phyloP scores from a whole-genome alignment of 768 basidiomycete species.

The Termitomyces sp. region DNA sequence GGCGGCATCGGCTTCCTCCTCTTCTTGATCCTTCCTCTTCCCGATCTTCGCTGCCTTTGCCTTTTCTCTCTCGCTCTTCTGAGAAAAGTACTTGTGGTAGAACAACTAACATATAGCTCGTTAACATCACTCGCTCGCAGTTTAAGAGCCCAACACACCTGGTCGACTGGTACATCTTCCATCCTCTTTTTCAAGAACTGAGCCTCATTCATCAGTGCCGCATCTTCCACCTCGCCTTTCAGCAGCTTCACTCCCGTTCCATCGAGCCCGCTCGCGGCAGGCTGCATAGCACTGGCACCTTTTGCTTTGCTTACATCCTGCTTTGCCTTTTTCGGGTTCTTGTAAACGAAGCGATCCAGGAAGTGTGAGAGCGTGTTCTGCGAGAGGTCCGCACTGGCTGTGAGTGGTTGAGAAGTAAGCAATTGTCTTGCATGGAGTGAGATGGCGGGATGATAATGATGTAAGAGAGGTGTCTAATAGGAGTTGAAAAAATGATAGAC shows the following conservation, averaged over 20 bases:
- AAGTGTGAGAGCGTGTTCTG: slow-evolving; percentile 94
- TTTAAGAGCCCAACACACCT: slow-evolving; percentile 46
- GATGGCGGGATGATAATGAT: slow-evolving; percentile 90
- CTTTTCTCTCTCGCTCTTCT: slow-evolving; percentile 59
- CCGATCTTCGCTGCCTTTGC: slow-evolving; percentile 41
- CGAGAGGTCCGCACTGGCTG: slow-evolving; percentile 83
- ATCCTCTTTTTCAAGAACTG: slow-evolving; percentile 68
- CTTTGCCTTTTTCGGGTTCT: slow-evolving; percentile 81
- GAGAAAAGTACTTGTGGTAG: slow-evolving; percentile 87
- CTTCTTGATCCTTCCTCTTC: slow-evolving; percentile 32
- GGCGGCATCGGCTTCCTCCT: slow-evolving; percentile 35
- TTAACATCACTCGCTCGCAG: neutral
- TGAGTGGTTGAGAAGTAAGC: slow-evolving; percentile 67
- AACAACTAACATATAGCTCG: slow-evolving; percentile 54
- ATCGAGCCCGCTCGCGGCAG: slow-evolving; percentile 68
- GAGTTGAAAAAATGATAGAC: neutral
- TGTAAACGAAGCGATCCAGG: slow-evolving; percentile 95
- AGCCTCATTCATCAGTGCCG: slow-evolving; percentile 66
- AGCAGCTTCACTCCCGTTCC: slow-evolving; percentile 68
- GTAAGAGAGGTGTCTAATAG: slow-evolving; percentile 69
- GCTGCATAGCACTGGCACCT: slow-evolving; percentile 95
- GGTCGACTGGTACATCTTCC: slow-evolving; percentile 82
- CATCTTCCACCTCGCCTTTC: slow-evolving; percentile 50
- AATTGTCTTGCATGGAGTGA: slow-evolving; percentile 85
- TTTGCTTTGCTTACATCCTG: slow-evolving; percentile 40